These are phyloP conservation scores for Lactarius trivialis DNA, from an alignment of 768 basidiomycete species.

Conservation along the genomic window DNA sequence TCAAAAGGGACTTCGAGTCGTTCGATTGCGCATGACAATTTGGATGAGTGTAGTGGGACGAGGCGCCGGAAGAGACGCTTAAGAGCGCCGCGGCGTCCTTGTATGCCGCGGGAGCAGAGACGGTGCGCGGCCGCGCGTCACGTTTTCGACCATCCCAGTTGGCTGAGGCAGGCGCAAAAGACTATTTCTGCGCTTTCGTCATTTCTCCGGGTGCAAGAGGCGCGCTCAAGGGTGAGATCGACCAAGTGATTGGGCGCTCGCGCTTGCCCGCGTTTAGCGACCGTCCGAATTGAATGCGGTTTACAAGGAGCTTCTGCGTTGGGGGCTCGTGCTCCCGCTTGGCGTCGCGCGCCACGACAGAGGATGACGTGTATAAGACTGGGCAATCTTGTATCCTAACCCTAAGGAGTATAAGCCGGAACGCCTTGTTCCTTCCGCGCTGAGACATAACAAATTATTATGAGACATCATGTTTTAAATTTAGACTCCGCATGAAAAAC, in stretches of 20 bases:
- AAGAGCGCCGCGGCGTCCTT: conserved; percentile 10
- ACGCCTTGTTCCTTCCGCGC: conserved; percentile 1
- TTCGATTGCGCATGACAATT: conserved; percentile 14
- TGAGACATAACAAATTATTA: no score
- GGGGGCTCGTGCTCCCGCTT: conserved; percentile 13
- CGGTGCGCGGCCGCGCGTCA: background rate
- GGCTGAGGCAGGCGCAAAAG: background rate
- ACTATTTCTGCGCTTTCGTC: conserved; percentile 10
- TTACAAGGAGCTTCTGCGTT: conserved; percentile 9
- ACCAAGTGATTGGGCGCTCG: conserved; percentile 20
- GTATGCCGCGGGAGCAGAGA: conserved; percentile 15
- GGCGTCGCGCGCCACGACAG: conserved; percentile 10
- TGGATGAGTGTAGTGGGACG: conserved; percentile 6
- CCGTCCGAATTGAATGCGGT: conserved; percentile 13
- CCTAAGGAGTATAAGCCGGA: conserved; percentile 16
- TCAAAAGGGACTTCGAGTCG: conserved; percentile 11
- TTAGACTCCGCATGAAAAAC: conserved; percentile 9
- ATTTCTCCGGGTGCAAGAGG: conserved; percentile 8
- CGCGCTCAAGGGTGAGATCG: conserved; percentile 22
- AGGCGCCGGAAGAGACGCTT: conserved; percentile 6
- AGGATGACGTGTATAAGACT: conserved; percentile 7
- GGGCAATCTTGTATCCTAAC: conserved; percentile 25
- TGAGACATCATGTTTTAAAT: no score
- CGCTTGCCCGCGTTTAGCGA: conserved; percentile 23
- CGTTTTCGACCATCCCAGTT: no score